These are phyloP conservation scores for Ogataea methanolica DNA, from an alignment of 805 yeast species.

Conservation along the genomic window DNA sequence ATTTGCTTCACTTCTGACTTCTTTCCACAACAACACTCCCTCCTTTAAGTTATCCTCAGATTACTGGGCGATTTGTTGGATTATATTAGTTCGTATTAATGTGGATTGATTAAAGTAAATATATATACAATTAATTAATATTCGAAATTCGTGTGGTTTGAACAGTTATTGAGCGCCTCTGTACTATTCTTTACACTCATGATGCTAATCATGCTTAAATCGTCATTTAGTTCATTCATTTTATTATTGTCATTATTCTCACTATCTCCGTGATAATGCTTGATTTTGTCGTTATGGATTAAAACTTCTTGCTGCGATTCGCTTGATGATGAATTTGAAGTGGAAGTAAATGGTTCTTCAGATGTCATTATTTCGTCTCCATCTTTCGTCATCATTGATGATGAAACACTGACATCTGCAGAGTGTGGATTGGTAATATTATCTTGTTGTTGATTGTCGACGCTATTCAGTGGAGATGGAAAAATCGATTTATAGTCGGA, in stretches of 20 bases:
- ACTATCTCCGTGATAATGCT: neutral
- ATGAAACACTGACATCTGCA: too few species aligned
- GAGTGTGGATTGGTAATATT: conserved; percentile 3
- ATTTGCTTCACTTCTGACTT: too few species aligned
- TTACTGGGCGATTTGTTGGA: too few species aligned
- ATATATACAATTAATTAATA: conserved; percentile 7
- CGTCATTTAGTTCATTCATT: conserved; percentile 13
- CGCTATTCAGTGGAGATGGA: conserved; percentile 19
- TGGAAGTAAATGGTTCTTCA: too few species aligned
- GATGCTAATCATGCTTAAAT: conserved; percentile 22
- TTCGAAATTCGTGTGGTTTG: conserved; percentile 18
- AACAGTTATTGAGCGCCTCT: conserved; percentile 1
- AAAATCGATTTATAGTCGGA: conserved; percentile 23
- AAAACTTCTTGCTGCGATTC: conserved; percentile 15
- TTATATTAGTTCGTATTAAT: too few species aligned
- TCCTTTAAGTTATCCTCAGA: too few species aligned
- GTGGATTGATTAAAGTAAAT: too few species aligned
- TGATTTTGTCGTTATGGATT: conserved; percentile 9
- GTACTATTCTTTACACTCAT: conserved; percentile 20
- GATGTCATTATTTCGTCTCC: too few species aligned
- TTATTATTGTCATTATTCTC: conserved; percentile 1
- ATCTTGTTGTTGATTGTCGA: neutral
- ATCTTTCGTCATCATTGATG: too few species aligned
- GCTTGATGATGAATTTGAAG: neutral
- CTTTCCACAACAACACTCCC: too few species aligned